These are phyloP conservation scores for Aureobasidium leucospermi DNA, from an alignment of 2,329 filamentous ascomycete species.

Conservation along the genomic window DNA sequence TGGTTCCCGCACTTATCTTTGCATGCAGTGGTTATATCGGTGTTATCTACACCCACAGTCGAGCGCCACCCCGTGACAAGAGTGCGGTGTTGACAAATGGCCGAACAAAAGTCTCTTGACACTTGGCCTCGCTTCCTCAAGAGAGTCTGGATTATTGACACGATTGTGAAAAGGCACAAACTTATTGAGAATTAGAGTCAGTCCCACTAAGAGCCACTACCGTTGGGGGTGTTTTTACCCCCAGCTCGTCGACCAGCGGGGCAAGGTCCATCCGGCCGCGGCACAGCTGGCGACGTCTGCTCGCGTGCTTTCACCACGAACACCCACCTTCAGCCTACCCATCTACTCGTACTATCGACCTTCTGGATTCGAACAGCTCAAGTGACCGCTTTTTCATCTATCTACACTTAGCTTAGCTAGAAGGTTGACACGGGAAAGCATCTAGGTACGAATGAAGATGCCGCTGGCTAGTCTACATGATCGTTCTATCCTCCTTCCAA, in stretches of 20 bases:
- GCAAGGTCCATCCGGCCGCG: neutral
- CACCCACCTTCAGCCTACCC: neutral
- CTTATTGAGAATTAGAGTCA: too few relatives aligned
- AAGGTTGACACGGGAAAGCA: neutral
- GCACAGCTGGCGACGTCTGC: constrained; percentile 2
- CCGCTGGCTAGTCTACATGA: neutral
- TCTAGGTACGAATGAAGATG: neutral
- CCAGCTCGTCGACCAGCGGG: neutral
- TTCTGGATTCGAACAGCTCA: neutral
- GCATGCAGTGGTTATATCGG: neutral
- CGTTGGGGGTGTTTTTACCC: neutral
- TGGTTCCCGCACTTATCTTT: neutral
- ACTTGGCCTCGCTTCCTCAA: too few relatives aligned
- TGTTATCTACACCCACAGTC: neutral
- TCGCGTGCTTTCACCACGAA: constrained; percentile 1
- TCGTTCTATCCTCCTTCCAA: constrained; percentile 11
- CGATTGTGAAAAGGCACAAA: too few relatives aligned
- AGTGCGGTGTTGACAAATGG: too few relatives aligned
- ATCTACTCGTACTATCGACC: neutral
- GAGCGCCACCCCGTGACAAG: neutral
- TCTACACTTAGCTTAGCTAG: neutral
- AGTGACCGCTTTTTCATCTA: neutral
- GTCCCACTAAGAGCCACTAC: too few relatives aligned
- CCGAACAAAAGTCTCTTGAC: too few relatives aligned
- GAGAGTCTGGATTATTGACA: too few relatives aligned